These are phyloP conservation scores for Oryza meyeriana DNA, from an alignment of 176 grass and related monocot species.

Conservation along the genomic window DNA sequence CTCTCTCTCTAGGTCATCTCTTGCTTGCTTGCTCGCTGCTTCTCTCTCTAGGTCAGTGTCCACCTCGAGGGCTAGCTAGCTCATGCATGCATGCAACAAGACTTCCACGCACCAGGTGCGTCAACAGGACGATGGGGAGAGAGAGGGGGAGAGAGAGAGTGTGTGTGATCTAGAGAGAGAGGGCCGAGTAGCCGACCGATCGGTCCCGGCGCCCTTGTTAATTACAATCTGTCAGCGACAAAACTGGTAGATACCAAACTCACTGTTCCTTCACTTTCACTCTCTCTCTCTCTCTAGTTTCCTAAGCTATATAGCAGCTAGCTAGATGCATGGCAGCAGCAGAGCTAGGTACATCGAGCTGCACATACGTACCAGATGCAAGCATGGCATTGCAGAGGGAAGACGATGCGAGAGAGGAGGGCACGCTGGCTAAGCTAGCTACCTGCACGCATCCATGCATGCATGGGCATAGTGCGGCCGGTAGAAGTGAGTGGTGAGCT, in stretches of 20 bases:
- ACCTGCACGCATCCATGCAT: not conserved
- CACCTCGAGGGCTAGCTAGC: not conserved
- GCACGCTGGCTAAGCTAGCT: too few species aligned
- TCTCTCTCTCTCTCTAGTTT: not conserved
- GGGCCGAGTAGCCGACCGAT: not conserved
- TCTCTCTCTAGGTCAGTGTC: not conserved
- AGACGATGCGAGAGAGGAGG: not conserved
- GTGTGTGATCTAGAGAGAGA: not conserved
- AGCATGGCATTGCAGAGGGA: not conserved
- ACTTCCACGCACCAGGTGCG: slow-evolving; percentile 38
- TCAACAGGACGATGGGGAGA: slow-evolving; percentile 21
- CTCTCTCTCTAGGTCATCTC: not conserved
- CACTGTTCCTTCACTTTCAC: not conserved
- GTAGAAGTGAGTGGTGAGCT: slow-evolving; percentile 26
- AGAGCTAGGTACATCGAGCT: not conserved
- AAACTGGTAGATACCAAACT: slow-evolving; percentile 55
- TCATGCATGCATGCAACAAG: slow-evolving; percentile 8
- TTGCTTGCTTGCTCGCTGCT: not conserved
- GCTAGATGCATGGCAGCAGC: not conserved
- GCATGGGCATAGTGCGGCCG: not conserved
- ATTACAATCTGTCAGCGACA: slow-evolving; percentile 38
- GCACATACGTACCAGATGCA: not conserved
- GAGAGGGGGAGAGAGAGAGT: not conserved
- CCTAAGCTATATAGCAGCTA: not conserved
- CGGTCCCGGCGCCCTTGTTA: slow-evolving; percentile 20